Base-by-base conservation (phyloP, 2,329 filamentous ascomycete genomes). In the Aspergillus costaricaensis region DNA sequence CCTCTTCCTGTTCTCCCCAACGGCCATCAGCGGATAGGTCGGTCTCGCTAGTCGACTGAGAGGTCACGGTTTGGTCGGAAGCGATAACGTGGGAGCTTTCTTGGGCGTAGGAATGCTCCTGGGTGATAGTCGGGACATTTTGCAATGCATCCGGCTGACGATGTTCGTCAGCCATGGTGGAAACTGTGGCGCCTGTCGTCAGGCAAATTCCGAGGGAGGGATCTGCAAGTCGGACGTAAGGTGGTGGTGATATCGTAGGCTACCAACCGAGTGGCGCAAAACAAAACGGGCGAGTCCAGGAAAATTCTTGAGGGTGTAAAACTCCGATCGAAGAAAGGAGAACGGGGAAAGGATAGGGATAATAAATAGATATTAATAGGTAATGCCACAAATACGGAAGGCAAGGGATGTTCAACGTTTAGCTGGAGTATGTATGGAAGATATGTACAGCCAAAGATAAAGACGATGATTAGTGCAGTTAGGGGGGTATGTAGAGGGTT, bases 1-100 rank as follows among this genome's bases (percentile, higher is more conserved):
- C 81, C 5, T 85, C 85, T 69, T 87, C 84, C 49, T 79, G 75
- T 71, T 89, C 87, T 14, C 87, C 87, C 87, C 87, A 89, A 19
- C 83, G 86, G 36, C 86, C 85, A 52, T 79, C 78, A 14, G 61
- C 39, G 7, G 65, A 67, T 27, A 55, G 41, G 41, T 67, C 66
- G 27, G 60, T 63, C 27, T 57, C 59, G 50, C 64, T 67, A 32
- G 62, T 62, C 8, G 64, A 61, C 19, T 57, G 60, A 3, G 65
- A 63, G 19, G 59, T 52, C 32, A 66, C 41, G 6, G 62, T 62
- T 25, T 53, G 49, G 14, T 62, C 64, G 8, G 64, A 62, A n/a
- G 57, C 59, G 15, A 60, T 39, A 2, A 53, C 21, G 43, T 62
- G 51, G 30, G 41, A 44, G 53, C 53, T 55, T 36, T 27, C 53